phyloP scores from a whole-genome alignment of 495 filamentous ascomycete genomes.

The Xylaria sp. region DNA sequence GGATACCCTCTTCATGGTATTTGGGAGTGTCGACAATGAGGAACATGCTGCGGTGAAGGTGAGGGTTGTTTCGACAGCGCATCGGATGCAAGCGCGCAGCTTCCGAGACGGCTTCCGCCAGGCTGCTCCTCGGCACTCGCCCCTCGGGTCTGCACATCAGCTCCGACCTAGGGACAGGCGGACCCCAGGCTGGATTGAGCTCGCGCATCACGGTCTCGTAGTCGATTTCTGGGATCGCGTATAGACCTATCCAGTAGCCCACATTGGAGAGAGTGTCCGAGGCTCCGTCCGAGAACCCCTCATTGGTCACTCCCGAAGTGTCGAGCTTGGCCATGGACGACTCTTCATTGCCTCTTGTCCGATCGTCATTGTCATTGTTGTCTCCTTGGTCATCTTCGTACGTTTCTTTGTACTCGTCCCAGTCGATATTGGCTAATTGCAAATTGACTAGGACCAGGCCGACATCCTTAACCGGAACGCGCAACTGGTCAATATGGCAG shows the following conservation, averaged over 20 bases:
- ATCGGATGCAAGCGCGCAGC: not conserved
- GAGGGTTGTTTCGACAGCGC: not conserved
- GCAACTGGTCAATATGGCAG: not conserved
- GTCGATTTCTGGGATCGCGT: not conserved
- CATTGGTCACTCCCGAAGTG: not conserved
- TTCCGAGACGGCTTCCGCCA: not conserved
- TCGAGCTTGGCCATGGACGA: not conserved
- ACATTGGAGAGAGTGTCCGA: not conserved
- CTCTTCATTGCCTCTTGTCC: not conserved
- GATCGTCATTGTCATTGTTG: not conserved
- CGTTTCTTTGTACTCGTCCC: constrained; percentile 15
- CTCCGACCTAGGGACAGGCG: not conserved
- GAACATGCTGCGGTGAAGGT: not conserved
- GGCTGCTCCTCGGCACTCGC: not conserved
- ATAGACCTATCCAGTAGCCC: not conserved
- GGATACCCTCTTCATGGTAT: not conserved
- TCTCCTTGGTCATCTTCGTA: not conserved
- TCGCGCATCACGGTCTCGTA: not conserved
- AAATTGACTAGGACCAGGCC: constrained; percentile 1
- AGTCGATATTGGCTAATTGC: constrained; percentile 26
- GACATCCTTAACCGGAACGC: not conserved
- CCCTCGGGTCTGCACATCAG: not conserved
- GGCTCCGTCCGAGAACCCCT: not conserved
- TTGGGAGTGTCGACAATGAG: not conserved
- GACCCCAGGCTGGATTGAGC: not conserved